Conservation (phyloP, 2,329 filamentous ascomycete genomes). For the Phaeosphaeriaceae sp. region DNA sequence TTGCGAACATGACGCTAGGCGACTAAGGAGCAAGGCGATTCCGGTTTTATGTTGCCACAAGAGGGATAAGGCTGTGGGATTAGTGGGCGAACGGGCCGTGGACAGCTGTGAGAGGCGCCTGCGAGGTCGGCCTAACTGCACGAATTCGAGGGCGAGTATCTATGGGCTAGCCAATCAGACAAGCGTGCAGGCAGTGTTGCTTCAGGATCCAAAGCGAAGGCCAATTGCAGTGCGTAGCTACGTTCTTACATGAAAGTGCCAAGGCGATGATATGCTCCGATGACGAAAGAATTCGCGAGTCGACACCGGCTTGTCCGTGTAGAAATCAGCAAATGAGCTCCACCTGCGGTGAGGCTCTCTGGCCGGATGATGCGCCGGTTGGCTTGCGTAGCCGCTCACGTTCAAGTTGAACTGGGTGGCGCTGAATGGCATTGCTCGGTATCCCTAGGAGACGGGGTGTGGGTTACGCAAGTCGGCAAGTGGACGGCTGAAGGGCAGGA, state of each 20-base stretch:
- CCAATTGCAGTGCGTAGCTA: slow-evolving; percentile 27
- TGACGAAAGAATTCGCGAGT: slow-evolving; percentile 40
- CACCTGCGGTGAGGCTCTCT: slow-evolving; percentile 3
- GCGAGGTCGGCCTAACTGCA: slow-evolving; percentile 38
- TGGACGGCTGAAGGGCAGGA: slow-evolving; percentile 13
- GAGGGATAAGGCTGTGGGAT: slow-evolving; percentile 34
- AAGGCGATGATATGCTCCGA: slow-evolving; percentile 28
- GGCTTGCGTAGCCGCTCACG: slow-evolving; percentile 23
- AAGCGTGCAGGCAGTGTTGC: slow-evolving; percentile 14
- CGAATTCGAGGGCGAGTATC: slow-evolving; percentile 36
- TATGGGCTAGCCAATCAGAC: slow-evolving; percentile 38
- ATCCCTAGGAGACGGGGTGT: slow-evolving; percentile 35
- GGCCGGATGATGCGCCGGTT: slow-evolving; percentile 6
- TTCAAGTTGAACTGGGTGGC: too few relatives aligned
- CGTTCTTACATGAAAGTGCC: slow-evolving; percentile 27
- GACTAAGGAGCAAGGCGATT: slow-evolving; percentile 31
- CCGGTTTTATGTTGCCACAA: slow-evolving; percentile 42
- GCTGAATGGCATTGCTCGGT: slow-evolving; percentile 8
- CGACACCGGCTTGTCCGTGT: slow-evolving; percentile 24
- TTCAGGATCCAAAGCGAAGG: slow-evolving; percentile 21
- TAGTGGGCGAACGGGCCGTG: slow-evolving; percentile 39
- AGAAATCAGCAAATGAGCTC: slow-evolving; percentile 25
- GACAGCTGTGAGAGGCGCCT: slow-evolving; percentile 29
- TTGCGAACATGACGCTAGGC: slow-evolving; percentile 31
- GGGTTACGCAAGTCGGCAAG: slow-evolving; percentile 26